Evolutionary conservation across 108 stramenopile genomes (phyloP), one percentile per base, ranked within the genome.

Genomic region (Mediolabrus comicus): DNA sequence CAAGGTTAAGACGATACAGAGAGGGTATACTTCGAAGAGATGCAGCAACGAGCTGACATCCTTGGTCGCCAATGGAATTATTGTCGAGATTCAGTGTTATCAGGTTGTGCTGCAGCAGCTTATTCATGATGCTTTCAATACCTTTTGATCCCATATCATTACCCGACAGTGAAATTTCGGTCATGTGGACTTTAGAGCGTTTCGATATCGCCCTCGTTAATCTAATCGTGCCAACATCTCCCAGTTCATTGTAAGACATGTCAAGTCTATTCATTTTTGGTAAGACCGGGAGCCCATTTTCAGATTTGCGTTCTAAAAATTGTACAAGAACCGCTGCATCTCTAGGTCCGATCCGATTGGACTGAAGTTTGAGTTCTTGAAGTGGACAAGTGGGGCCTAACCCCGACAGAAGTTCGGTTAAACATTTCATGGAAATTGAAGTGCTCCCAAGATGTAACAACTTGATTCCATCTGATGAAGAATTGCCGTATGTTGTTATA

Each of bases 31-130:
- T 89, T 59, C 86, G 80, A 13, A 95, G 68, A 17, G 89, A 90
- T 22, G 94, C 94, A 11, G 94, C 94, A 9, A 95, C 89, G 7
- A 95, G 85, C 64, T 95, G 90, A 68, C 94, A 95, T 32, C 94
- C 94, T 60, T 86, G 83, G 65, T 95, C 94, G 5, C 94, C 89
- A 63, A 95, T 95, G n/a, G 77, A 62, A 41, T 95, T 95, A 51
- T 91, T 92, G 69, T 94, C 92, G 11, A 94, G 72, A 17, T 87
- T 86, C 27, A 94, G 71, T 46, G 85, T 91, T 7, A 87, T 71
- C 39, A 94, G 73, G 24, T 87, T 88, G 69, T 91, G 92, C 29
- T 89, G 88, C 13, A 94, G 75, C 12, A 94, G 67, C 62, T 87
- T 89, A 68, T 89, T 94, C 92, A 94, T 94, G 28, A 94, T 91